Base-by-base conservation (phyloP, 2,329 filamentous ascomycete species). In the Paraphoma sp. region DNA sequence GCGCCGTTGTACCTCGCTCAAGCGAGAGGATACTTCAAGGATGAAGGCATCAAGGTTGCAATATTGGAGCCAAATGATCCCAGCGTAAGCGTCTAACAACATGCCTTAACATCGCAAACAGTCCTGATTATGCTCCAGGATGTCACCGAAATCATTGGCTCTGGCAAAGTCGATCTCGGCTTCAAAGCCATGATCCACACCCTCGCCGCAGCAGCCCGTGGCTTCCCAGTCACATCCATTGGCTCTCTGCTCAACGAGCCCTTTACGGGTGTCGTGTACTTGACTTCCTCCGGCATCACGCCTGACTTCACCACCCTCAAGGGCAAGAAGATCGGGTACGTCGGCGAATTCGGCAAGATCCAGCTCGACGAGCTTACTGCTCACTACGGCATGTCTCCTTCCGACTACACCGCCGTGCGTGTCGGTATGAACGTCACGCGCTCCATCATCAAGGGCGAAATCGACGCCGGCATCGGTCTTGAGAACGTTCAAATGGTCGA, bases 111-210 rank as follows among this genome's bases (percentile, higher is more conserved):
- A 61, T 16, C 23, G 3, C 14, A 17, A 46, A n/a, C 60, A 69
- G 40, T 48, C 41, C 69, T 45, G 11, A 30, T 17, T 5, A 29
- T 2, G 29, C 0, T 29, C 0, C 16, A 88, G 72, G 90, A 93
- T 81, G 90, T 93, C 60, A 93, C 90, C 60, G 90, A 92, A 75
- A 91, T 93, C 75, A 90, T 93, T 63, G 90, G 90, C 56, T 87
- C 84, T 53, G 87, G 87, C 59, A 92, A 91, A 72, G 87, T 91
- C 48, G 89, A 92, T 71, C 85, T 92, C 70, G 90, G 89, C 44
- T 92, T 91, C 84, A 93, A 92, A 77, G 89, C 90, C 63, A 92
- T 93, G 89, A 93, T 93, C 65, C 90, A 93, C 71, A 92, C 89
- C 8, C 84, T 93, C 57, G 89, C 89, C 53, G 89, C 89, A 72